phyloP scores from a whole-genome alignment of 495 filamentous ascomycete genomes.

The Penicillium crystallinum region DNA sequence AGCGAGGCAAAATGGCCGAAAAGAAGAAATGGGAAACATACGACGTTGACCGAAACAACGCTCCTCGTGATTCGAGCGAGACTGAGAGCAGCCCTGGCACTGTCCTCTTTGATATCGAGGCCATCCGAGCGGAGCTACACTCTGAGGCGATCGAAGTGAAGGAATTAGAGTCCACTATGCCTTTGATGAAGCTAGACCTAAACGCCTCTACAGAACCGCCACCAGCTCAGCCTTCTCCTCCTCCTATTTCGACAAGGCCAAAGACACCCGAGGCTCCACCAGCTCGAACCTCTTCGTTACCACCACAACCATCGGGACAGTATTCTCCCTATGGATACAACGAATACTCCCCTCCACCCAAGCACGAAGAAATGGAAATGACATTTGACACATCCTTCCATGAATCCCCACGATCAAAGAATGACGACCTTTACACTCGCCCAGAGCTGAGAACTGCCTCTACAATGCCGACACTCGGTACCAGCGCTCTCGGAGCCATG shows the following conservation, averaged over 20 bases:
- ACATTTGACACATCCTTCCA: conserved; percentile 64
- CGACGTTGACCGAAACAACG: conserved; percentile 47
- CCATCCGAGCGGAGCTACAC: conserved; percentile 80
- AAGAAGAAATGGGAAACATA: conserved; percentile 97
- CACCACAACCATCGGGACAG: conserved; percentile 16
- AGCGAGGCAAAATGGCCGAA: conserved; percentile 63
- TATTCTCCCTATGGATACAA: conserved; percentile 13
- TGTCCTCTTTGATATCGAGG: conserved; percentile 93
- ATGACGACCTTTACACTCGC: conserved; percentile 16
- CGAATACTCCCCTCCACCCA: conserved; percentile 20
- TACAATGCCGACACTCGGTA: conserved; percentile 31
- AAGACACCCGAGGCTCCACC: conserved; percentile 35
- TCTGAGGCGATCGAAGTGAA: conserved; percentile 69
- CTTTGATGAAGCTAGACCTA: conserved; percentile 77
- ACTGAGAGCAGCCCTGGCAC: conserved; percentile 27
- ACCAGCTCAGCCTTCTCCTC: conserved; percentile 20
- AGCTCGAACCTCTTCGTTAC: conserved; percentile 33
- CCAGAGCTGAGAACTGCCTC: conserved; percentile 40
- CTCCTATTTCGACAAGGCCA: conserved; percentile 41
- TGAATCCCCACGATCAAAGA: conserved; percentile 26
- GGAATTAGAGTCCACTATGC: conserved; percentile 81
- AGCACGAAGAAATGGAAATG: conserved; percentile 58
- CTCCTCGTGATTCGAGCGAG: conserved; percentile 23
- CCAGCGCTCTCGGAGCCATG: conserved; percentile 32
- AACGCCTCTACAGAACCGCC: conserved; percentile 27